These are phyloP conservation scores for Saccharomycopsis sp. DNA, from an alignment of 805 yeast genomes.

Conservation along the genomic window DNA sequence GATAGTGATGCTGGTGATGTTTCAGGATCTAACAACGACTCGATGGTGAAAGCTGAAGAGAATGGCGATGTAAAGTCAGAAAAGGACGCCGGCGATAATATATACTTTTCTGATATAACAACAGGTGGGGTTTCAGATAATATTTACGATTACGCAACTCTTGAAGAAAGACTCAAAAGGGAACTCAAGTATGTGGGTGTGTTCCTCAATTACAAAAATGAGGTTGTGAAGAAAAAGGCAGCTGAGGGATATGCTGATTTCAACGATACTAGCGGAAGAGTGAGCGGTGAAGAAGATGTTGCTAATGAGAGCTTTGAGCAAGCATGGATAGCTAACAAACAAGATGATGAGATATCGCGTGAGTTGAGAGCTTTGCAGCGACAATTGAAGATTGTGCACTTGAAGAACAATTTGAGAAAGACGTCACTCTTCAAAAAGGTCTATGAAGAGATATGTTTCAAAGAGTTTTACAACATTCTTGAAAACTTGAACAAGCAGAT, in stretches of 20 bases:
- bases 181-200: conserved; percentile 89
- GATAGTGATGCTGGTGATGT: conserved; percentile 24
- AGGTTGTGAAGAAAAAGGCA: conserved; percentile 22
- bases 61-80: conserved; percentile 11
- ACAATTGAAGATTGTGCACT: conserved; percentile 51
- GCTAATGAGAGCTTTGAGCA: conserved; percentile 29
- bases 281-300: conserved; percentile 19
- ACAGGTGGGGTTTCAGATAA: conserved; percentile 36
- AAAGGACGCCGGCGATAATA: conserved; percentile 24
- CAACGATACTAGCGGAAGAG: conserved; percentile 1
- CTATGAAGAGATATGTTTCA: conserved; percentile 89
- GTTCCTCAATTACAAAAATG: conserved; percentile 51
- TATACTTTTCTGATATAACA: conserved; percentile 32
- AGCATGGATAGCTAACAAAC: conserved; percentile 73
- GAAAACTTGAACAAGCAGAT: conserved; percentile 96
- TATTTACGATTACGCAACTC: conserved; percentile 59
- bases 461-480: conserved; percentile 79
- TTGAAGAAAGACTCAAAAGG: conserved; percentile 81
- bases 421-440: conserved; percentile 57
- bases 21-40: conserved; percentile 23
- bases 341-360: conserved; percentile 89
- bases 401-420: conserved; percentile 60
- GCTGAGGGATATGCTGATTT: conserved; percentile 20
- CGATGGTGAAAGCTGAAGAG: too few relatives aligned
- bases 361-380: conserved; percentile 70